Conservation (phyloP, 177 flowering plant species). For the Telopea speciosissima region DNA sequence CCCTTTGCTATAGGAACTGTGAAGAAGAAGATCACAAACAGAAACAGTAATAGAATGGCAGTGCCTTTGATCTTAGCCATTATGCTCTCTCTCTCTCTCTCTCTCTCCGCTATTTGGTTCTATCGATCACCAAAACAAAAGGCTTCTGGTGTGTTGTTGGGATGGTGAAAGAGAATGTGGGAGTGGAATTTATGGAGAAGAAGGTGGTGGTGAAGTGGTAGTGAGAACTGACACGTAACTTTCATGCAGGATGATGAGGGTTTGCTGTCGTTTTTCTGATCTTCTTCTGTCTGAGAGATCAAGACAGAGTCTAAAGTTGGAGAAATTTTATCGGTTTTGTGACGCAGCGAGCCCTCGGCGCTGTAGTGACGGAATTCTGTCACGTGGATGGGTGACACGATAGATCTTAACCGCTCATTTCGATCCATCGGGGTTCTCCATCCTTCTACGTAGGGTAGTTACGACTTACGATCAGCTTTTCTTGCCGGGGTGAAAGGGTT, state of each 20-base stretch:
- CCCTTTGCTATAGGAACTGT: slow-evolving; percentile 10
- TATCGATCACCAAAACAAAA: background rate
- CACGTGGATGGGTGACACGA: too few species aligned
- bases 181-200: slow-evolving; percentile 21
- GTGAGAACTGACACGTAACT: slow-evolving; percentile 23
- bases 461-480: too few species aligned
- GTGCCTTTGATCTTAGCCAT: slow-evolving; percentile 3
- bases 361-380: too few species aligned
- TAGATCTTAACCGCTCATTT: background rate
- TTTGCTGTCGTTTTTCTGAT: slow-evolving; percentile 15
- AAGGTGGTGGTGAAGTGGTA: background rate
- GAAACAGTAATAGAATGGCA: slow-evolving; percentile 15
- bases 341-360: too few species aligned
- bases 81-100: background rate
- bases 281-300: too few species aligned
- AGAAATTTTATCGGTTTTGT: too few species aligned
- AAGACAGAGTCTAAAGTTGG: too few species aligned
- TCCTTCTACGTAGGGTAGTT: too few species aligned
- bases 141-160: background rate
- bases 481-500: too few species aligned
- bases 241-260: slow-evolving; percentile 30
- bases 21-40: slow-evolving; percentile 13
- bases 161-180: background rate
- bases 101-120: background rate
- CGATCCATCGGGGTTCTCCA: too few species aligned